These are phyloP conservation scores for Lecanicillium sp. DNA, from an alignment of 2,329 filamentous ascomycete genomes.

Conservation along the genomic window DNA sequence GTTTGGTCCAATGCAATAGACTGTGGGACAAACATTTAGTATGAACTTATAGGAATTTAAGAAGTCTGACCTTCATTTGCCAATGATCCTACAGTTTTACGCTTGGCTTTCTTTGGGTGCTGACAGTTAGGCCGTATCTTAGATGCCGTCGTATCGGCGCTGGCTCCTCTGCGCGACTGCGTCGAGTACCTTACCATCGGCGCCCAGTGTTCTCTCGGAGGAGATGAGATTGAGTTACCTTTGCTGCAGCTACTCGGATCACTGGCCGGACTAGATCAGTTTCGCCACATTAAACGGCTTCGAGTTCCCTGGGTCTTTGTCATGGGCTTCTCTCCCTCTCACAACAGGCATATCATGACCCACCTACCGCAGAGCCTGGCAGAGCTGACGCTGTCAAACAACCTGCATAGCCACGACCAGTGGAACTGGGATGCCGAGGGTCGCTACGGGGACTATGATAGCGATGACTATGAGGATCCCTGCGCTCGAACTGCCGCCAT, in stretches of 20 bases:
- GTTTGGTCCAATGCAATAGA: conserved; percentile 7
- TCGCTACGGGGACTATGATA: not conserved
- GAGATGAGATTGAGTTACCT: not conserved
- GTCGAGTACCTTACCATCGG: not conserved
- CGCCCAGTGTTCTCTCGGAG: not conserved
- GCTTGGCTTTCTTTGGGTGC: conserved; percentile 11
- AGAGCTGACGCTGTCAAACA: not conserved
- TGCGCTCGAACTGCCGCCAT: not conserved
- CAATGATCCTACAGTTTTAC: conserved; percentile 8
- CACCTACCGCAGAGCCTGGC: not conserved
- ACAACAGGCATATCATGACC: not conserved
- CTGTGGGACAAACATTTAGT: conserved; percentile 5
- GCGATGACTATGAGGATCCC: not conserved
- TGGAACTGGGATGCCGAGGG: conserved; percentile 1
- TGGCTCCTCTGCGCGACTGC: not conserved
- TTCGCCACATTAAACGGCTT: not conserved
- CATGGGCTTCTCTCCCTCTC: conserved; percentile 7
- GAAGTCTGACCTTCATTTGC: conserved; percentile 11
- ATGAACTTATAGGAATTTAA: conserved; percentile 13
- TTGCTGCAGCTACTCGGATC: not conserved
- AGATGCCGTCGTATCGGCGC: conserved; percentile 3
- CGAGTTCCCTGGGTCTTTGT: conserved; percentile 7
- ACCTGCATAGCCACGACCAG: not conserved
- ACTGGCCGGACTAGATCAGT: not conserved
- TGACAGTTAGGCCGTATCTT: conserved; percentile 2